phyloP scores from a whole-genome alignment of 768 basidiomycete genomes.

The Auriscalpium vulgare region DNA sequence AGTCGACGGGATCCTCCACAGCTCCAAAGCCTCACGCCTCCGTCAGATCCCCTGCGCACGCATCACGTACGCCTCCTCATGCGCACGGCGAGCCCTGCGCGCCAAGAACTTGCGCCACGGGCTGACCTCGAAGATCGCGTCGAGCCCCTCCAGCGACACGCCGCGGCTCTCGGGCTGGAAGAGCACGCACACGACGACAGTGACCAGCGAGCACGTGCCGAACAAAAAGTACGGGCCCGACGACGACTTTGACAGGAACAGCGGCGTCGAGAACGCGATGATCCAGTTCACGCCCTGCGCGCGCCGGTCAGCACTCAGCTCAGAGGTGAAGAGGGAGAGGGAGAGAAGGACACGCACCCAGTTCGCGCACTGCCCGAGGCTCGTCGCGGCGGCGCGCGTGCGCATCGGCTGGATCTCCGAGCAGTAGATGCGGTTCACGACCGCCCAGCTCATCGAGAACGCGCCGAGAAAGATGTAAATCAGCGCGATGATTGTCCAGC shows the following conservation, averaged over 20 bases:
- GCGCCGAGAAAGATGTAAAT: constrained; percentile 40
- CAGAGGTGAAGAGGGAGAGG: not conserved
- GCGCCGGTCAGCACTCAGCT: constrained; percentile 4
- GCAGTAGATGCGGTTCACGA: constrained; percentile 32
- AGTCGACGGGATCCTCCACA: too few species aligned
- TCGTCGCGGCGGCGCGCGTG: constrained; percentile 34
- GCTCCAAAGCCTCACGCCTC: too few species aligned
- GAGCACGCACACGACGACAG: constrained; percentile 30
- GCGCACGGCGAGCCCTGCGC: not conserved
- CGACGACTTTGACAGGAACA: constrained; percentile 35
- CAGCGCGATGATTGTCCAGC: constrained; percentile 36
- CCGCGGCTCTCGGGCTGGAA: constrained; percentile 40
- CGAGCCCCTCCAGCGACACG: constrained; percentile 35
- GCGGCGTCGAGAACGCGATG: constrained; percentile 38
- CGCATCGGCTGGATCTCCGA: constrained; percentile 42
- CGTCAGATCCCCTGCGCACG: too few species aligned
- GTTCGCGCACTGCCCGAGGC: constrained; percentile 33
- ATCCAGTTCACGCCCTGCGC: constrained; percentile 31
- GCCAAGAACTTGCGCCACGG: constrained; percentile 9
- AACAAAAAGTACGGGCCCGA: constrained; percentile 44
- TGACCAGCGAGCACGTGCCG: constrained; percentile 29
- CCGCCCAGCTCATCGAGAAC: constrained; percentile 37
- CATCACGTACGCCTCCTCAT: too few species aligned
- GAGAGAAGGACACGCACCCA: constrained; percentile 27
- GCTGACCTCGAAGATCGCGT: constrained; percentile 26